Evolutionary conservation across 2,329 filamentous ascomycete genomes (phyloP).

Genomic region (Nothopassalora personata): DNA sequence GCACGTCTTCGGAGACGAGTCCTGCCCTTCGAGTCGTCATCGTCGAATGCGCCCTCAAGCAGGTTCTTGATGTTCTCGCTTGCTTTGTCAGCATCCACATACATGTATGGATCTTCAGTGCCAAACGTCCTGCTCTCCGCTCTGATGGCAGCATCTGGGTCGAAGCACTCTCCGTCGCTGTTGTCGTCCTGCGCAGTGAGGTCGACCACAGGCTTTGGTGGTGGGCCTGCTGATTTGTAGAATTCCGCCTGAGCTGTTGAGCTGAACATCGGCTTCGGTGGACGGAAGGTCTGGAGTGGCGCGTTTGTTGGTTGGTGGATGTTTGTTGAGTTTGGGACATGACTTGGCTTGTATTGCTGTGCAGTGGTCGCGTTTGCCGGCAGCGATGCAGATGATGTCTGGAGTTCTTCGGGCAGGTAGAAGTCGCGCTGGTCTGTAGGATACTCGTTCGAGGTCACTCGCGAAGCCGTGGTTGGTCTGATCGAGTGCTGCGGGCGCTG

Average conservation of each 20-base stretch:
- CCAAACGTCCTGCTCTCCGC: conserved; percentile 48
- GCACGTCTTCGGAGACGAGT: conserved; percentile 41
- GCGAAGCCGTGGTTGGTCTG: conserved; percentile 7
- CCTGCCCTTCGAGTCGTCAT: conserved; percentile 56
- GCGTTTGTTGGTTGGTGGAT: conserved; percentile 47
- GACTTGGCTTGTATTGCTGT: conserved; percentile 15
- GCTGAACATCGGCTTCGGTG: conserved; percentile 50
- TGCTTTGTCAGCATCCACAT: conserved; percentile 66
- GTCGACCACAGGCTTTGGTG: conserved; percentile 41
- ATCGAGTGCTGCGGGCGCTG: conserved; percentile 13
- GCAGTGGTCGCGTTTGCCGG: background rate
- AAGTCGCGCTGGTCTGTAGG: conserved; percentile 5
- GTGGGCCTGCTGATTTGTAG: background rate
- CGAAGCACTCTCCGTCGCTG: conserved; percentile 42
- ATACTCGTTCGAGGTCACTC: background rate
- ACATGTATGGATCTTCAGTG: conserved; percentile 52
- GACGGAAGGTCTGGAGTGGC: conserved; percentile 42
- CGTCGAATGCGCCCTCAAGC: conserved; percentile 75
- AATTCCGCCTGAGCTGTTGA: conserved; percentile 32
- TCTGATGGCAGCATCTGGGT: conserved; percentile 44
- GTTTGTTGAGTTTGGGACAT: conserved; percentile 23
- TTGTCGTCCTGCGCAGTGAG: conserved; percentile 39
- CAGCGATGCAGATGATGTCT: background rate
- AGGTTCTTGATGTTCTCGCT: conserved; percentile 73
- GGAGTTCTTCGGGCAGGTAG: conserved; percentile 25